These are phyloP conservation scores for Emergomyces africanus DNA, from an alignment of 2,329 filamentous ascomycete species.

Conservation along the genomic window DNA sequence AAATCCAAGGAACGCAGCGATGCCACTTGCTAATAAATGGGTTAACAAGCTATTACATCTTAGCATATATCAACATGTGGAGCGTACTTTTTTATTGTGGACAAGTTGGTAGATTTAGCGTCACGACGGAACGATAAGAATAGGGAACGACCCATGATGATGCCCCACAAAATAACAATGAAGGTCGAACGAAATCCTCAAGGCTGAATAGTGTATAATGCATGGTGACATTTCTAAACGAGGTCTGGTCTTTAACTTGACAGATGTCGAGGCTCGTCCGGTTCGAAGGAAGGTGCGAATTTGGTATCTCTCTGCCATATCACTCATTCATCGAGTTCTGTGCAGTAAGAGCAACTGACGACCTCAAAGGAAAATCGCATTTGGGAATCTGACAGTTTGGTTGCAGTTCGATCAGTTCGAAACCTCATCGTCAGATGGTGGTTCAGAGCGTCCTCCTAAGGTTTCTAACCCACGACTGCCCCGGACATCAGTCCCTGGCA, in stretches of 20 bases:
- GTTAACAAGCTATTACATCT: not conserved
- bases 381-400: not conserved
- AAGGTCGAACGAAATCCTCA: not conserved
- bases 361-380: not conserved
- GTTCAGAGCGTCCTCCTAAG: constrained; percentile 15
- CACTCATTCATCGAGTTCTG: not conserved
- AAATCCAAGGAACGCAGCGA: constrained; percentile 21
- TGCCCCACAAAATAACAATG: not conserved
- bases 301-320: too few species aligned
- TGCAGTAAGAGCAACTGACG: not conserved
- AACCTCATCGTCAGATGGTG: not conserved
- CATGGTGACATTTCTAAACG: not conserved
- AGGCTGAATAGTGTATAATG: not conserved
- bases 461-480: constrained; percentile 26
- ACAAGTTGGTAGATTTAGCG: constrained; percentile 12
- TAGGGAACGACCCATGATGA: constrained; percentile 17
- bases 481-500: constrained; percentile 17
- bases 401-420: not conserved
- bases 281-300: not conserved
- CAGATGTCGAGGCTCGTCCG: not conserved
- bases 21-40: constrained; percentile 6
- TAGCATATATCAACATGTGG: not conserved
- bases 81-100: constrained; percentile 15
- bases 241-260: not conserved
- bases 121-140: constrained; percentile 22